Base-by-base conservation (phyloP, 305 asterid genomes). In the Rubia peregrina region DNA sequence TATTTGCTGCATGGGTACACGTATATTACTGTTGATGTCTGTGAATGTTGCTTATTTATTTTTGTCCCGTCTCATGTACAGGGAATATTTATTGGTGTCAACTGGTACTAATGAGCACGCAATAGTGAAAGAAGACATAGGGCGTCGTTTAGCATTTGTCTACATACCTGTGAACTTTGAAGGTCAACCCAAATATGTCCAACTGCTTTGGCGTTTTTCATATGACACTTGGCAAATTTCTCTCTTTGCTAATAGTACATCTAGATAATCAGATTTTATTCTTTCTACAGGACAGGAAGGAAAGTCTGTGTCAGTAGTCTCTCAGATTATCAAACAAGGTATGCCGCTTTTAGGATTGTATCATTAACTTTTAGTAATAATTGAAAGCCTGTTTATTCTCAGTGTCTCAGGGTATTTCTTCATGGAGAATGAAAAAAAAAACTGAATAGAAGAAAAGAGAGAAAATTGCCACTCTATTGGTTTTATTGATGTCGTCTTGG, bases 81-180 rank as follows among this genome's bases (percentile, higher is more conserved):
- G 99, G 69, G 98, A 87, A 64, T 82, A 76, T 74, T 76, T 75
- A 61, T 70, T 75, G 82, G 95, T 90, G 75, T 84, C 83, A 62
- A 82, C 83, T 81, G 99, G 99, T 75, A 80, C 95, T 60, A 92
- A 82, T 77, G 98, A 87, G 75, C 89, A 92, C 81, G 75, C 84
- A 70, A 72, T 92, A 72, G 83, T 86, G 24, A 95, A 88, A 79
- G 96, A 92, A 83, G 99, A 95, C 71, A 79, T 95, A 61, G 95
- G 91, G 53, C 82, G 80, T 51, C 80, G 86, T 36, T 63, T 95
- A 82, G 78, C 86, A 75, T 95, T 95, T 80, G 90, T 87, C 72
- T 95, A 92, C 69, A 69, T 81, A 69, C 98, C 99, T 26, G 92
- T 87, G 73, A 95, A 95, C 81, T 92, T 92, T 82, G 97, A 95